Conservation (phyloP, 1,139 yeast genomes). For the Pichiaceae sp. region DNA sequence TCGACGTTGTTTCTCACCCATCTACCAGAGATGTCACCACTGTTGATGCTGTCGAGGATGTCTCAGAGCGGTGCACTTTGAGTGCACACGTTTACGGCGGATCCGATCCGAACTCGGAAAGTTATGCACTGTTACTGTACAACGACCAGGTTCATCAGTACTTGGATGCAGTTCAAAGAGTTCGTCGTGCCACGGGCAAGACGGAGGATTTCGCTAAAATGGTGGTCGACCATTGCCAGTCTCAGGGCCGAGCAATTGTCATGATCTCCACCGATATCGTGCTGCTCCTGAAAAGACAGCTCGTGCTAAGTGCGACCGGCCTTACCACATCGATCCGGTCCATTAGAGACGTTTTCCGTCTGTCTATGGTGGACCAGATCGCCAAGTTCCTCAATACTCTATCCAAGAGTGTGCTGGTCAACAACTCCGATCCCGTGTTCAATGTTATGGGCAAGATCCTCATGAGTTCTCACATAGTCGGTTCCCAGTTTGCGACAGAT, state of each 20-base stretch:
- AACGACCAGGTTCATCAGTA: conserved; percentile 76
- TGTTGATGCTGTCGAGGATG: conserved; percentile 33
- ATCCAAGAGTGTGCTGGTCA: conserved; percentile 46
- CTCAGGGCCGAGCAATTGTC: conserved; percentile 63
- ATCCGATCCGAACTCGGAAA: conserved; percentile 38
- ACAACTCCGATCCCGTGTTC: conserved; percentile 39
- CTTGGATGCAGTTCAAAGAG: conserved; percentile 63
- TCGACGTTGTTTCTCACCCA: conserved; percentile 53
- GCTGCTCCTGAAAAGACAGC: conserved; percentile 45
- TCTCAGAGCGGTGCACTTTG: conserved; percentile 27
- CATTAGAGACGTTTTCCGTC: conserved; percentile 65
- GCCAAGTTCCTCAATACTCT: conserved; percentile 57
- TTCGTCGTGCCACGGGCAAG: conserved; percentile 57
- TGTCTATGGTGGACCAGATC: conserved; percentile 73
- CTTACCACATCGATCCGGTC: conserved; percentile 60
- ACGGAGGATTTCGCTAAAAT: conserved; percentile 62
- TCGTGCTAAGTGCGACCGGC: conserved; percentile 48
- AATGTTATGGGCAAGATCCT: conserved; percentile 50
- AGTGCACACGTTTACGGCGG: conserved; percentile 31
- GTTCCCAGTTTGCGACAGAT: conserved; percentile 22
- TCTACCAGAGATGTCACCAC: conserved; percentile 22
- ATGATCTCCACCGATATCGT: conserved; percentile 45
- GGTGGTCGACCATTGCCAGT: conserved; percentile 60
- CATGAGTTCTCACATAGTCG: conserved; percentile 45
- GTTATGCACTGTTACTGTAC: conserved; percentile 56